phyloP scores from a whole-genome alignment of 2,329 filamentous ascomycete genomes.

The Trichophyton simii region DNA sequence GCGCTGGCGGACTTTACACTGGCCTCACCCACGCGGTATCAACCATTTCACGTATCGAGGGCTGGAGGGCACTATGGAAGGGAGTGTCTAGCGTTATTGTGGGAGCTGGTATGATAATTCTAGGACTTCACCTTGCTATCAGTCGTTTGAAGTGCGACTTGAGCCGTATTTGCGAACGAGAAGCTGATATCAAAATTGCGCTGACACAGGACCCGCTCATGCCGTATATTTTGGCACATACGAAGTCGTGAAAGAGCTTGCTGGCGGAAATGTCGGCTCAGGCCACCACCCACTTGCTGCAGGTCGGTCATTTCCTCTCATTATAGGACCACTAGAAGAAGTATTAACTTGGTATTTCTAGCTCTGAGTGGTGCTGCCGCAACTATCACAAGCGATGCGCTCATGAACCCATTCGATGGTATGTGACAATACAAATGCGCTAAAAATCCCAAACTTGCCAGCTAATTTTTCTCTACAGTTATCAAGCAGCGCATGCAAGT shows the following conservation, averaged over 20 bases:
- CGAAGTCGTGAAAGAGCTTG: constrained; percentile 89
- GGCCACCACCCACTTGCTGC: constrained; percentile 90
- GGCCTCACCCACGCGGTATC: constrained; percentile 86
- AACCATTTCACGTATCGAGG: constrained; percentile 82
- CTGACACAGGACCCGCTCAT: constrained; percentile 67
- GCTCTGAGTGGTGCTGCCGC: constrained; percentile 87
- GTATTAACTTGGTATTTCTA: constrained; percentile 27
- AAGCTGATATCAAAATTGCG: neutral
- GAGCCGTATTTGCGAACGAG: neutral
- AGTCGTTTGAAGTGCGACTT: neutral
- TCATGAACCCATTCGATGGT: constrained; percentile 99
- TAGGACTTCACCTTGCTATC: neutral
- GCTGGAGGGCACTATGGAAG: constrained; percentile 83
- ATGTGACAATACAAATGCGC: constrained; percentile 23
- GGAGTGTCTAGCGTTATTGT: constrained; percentile 93
- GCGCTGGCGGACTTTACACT: constrained; percentile 66
- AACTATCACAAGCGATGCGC: constrained; percentile 90
- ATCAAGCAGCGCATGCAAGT: constrained; percentile 99
- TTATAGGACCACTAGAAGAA: neutral
- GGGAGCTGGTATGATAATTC: constrained; percentile 60
- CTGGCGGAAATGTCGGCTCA: constrained; percentile 73
- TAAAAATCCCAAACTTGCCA: neutral
- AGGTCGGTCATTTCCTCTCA: constrained; percentile 43
- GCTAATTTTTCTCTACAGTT: constrained; percentile 42
- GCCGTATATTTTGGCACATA: constrained; percentile 98